phyloP scores from a whole-genome alignment of 106 monocot genomes.

The Dioscorea zingiberensis region DNA sequence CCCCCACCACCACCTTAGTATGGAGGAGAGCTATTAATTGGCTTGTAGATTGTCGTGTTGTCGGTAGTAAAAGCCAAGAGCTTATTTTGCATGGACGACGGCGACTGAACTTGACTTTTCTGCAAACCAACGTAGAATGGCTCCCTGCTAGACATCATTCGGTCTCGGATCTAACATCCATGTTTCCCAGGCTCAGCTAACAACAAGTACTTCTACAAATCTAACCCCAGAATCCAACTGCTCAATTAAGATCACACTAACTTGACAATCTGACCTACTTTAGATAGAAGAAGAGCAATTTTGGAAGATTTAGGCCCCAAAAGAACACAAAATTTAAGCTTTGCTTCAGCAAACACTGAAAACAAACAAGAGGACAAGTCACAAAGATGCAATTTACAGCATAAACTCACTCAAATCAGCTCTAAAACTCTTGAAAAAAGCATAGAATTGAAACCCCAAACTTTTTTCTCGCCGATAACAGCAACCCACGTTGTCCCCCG shows the following conservation, averaged over 20 bases:
- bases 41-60: conserved; percentile 80
- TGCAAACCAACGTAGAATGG: conserved; percentile 46
- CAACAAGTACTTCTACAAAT: too few relatives aligned
- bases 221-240: too few relatives aligned
- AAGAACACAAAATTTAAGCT: too few relatives aligned
- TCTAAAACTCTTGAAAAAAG: neutral
- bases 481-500: too few relatives aligned
- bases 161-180: conserved; percentile 90
- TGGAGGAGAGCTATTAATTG: conserved; percentile 32
- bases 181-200: conserved; percentile 4
- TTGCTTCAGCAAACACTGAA: too few relatives aligned
- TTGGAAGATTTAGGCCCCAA: too few relatives aligned
- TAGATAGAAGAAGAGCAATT: too few relatives aligned
- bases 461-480: too few relatives aligned
- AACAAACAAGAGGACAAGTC: too few relatives aligned
- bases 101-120: conserved; percentile 40
- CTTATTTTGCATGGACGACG: conserved; percentile 61
- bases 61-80: conserved; percentile 61
- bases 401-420: neutral
- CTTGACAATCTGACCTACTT: too few relatives aligned
- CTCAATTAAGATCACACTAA: too few relatives aligned
- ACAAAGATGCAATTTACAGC: too few relatives aligned
- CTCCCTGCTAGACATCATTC: conserved; percentile 56
- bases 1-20: conserved; percentile 17
- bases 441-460: neutral